Conservation (phyloP, 2,329 filamentous ascomycete genomes). For the Alternaria tenuissima region DNA sequence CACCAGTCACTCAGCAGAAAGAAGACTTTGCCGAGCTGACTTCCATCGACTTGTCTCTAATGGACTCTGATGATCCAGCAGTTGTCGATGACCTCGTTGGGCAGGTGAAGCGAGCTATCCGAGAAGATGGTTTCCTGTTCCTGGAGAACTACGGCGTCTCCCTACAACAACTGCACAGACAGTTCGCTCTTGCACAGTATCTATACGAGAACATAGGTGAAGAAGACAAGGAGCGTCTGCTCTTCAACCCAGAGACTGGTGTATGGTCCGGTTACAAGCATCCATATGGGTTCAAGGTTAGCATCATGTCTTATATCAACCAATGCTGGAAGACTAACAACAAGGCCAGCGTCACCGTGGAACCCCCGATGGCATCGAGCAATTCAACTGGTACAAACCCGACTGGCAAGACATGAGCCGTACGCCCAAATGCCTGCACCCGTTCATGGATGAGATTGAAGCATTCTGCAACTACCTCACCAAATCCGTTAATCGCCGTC, state of each 20-base stretch:
- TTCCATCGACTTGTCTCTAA: slow-evolving; percentile 43
- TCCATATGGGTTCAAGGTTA: slow-evolving; percentile 31
- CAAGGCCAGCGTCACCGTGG: slow-evolving; percentile 47
- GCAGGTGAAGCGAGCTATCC: slow-evolving; percentile 47
- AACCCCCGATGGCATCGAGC: slow-evolving; percentile 60
- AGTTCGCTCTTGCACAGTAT: slow-evolving; percentile 61
- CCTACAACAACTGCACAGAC: slow-evolving; percentile 51
- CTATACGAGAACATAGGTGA: slow-evolving; percentile 60
- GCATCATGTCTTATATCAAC: neutral
- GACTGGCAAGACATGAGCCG: slow-evolving; percentile 57
- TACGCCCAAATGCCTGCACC: slow-evolving; percentile 57
- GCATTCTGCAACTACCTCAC: slow-evolving; percentile 59
- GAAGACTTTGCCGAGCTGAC: slow-evolving; percentile 51
- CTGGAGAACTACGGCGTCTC: slow-evolving; percentile 62
- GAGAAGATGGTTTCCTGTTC: slow-evolving; percentile 51
- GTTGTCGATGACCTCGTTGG: slow-evolving; percentile 56
- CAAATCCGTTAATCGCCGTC: slow-evolving; percentile 57
- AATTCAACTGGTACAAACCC: slow-evolving; percentile 62
- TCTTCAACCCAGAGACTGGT: slow-evolving; percentile 60
- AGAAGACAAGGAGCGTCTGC: slow-evolving; percentile 59
- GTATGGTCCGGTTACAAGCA: slow-evolving; percentile 62
- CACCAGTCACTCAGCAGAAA: slow-evolving; percentile 56
- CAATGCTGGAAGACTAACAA: neutral
- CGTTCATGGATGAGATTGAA: slow-evolving; percentile 61
- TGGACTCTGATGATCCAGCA: slow-evolving; percentile 40